A percentile compares a stretch with the other conserved stretches of the same genome.
These are phyloP conservation scores for Suillus tomentosus DNA, from an alignment of 768 basidiomycete genomes.

Conservation along the genomic window DNA sequence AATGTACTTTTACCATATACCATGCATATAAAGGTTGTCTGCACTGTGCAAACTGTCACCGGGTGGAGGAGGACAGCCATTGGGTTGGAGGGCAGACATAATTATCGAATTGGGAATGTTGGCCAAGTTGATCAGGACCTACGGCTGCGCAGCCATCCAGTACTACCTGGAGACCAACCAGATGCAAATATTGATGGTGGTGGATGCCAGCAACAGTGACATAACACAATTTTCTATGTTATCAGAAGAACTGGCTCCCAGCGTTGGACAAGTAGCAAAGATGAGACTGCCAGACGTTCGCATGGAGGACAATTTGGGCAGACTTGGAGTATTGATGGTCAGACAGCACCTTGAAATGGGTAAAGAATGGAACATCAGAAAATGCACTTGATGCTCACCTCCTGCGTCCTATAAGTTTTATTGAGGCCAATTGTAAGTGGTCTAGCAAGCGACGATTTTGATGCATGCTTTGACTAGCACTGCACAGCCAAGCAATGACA, in stretches of 20 bases:
- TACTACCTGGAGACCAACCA: neutral
- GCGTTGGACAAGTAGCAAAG: neutral
- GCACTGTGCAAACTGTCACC: conserved; percentile 43
- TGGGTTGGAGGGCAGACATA: conserved; percentile 40
- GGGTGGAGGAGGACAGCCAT: conserved; percentile 42
- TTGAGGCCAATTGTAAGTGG: too few species aligned
- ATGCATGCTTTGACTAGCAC: too few species aligned
- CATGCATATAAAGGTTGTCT: too few species aligned
- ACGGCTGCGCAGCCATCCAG: conserved; percentile 1
- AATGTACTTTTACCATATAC: too few species aligned
- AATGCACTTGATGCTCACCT: too few species aligned
- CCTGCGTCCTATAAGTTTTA: too few species aligned
- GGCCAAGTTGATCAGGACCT: conserved; percentile 15
- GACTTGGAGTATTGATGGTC: too few species aligned
- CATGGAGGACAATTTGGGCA: too few species aligned
- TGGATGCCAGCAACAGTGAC: neutral
- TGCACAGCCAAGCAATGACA: too few species aligned
- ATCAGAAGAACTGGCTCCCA: neutral
- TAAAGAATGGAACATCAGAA: too few species aligned
- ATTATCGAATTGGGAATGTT: conserved; percentile 7
- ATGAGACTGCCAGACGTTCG: neutral
- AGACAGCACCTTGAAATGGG: too few species aligned
- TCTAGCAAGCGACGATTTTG: too few species aligned
- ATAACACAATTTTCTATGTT: neutral
- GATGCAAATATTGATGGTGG: neutral